phyloP scores from a whole-genome alignment of 2,329 filamentous ascomycete genomes.

The Alternaria sp. region DNA sequence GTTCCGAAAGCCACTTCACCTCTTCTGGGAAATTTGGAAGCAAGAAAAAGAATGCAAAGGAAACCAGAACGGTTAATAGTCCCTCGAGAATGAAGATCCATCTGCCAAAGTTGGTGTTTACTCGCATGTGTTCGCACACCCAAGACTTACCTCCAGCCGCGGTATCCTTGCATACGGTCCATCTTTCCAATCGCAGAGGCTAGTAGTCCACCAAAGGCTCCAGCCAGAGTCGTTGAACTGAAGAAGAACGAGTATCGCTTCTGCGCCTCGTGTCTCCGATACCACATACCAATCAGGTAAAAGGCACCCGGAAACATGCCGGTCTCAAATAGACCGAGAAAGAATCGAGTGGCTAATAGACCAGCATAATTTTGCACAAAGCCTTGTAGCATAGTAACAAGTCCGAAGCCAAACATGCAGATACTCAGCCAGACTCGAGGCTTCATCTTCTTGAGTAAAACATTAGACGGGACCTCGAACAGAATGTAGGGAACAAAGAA shows the following conservation, averaged over 20 bases:
- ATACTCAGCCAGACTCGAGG: constrained; percentile 68
- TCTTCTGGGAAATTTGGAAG: constrained; percentile 61
- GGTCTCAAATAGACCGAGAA: constrained; percentile 70
- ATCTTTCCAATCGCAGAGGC: constrained; percentile 91
- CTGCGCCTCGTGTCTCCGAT: constrained; percentile 85
- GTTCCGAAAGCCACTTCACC: constrained; percentile 57
- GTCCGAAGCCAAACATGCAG: constrained; percentile 86
- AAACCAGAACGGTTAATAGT: constrained; percentile 55
- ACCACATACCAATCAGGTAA: constrained; percentile 88
- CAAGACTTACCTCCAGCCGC: constrained; percentile 67
- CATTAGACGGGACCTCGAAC: constrained; percentile 63
- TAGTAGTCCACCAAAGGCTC: constrained; percentile 85
- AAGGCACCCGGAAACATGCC: constrained; percentile 65
- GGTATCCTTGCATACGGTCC: constrained; percentile 72
- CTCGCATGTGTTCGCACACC: background rate
- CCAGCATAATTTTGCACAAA: constrained; percentile 79
- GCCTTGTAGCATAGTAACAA: constrained; percentile 72
- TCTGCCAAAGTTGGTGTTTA: background rate
- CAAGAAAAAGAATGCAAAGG: constrained; percentile 58
- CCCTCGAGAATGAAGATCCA: constrained; percentile 82
- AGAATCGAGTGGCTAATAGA: constrained; percentile 79
- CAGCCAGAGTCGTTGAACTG: constrained; percentile 78
- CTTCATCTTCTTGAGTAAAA: constrained; percentile 61
- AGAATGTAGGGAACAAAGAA: constrained; percentile 65
- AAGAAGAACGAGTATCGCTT: constrained; percentile 96